Evolutionary conservation across 176 grass and related monocot genomes (phyloP), one percentile per base, ranked within the genome.

Genomic region (Hsuehochloa calcarea): DNA sequence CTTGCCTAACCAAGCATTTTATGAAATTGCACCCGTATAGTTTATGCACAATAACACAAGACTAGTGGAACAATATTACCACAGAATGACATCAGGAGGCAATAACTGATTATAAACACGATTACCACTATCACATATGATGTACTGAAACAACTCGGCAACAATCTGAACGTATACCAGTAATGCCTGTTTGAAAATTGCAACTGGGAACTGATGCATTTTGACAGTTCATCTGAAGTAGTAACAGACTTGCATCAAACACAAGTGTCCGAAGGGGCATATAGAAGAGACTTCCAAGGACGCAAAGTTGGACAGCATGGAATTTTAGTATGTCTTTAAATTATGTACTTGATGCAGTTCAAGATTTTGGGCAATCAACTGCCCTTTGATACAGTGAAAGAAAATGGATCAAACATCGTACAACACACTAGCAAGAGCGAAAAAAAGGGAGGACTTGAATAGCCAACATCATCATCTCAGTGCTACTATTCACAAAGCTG

Each of bases 401-500:
- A 40, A 69, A 85, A 63, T 1, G 27, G n/a, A 23, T 85, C 71
- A 31, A 65, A 67, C 87, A 80, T 85, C 45, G 47, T 85, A 80
- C 82, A 85, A 41, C 76, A 85, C 82, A 69, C 76, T 78, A 72
- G 49, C 49, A 68, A 69, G 61, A 75, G 87, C 50, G 15, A n/a
- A 20, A 80, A 90, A 87, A 84, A 23, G 46, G 50, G 31, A 67
- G 50, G 40, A 50, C 45, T 65, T 67, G 51, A 52, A 83, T 60
- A 10, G 41, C 65, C 79, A 60, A 76, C 84, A 83, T 82, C 81
- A 56, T 85, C 65, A 64, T 45, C 66, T 45, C 68, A 70, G 41
- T 77, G 75, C 80, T 81, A 55, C 80, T 73, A 78, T 72, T 83
- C 65, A 85, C 78, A 84, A 70, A 31, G 50, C 34, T 68, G 60